These are phyloP conservation scores for Iodosphaeria phyllophila DNA, from an alignment of 2,329 filamentous ascomycete species.

Conservation along the genomic window DNA sequence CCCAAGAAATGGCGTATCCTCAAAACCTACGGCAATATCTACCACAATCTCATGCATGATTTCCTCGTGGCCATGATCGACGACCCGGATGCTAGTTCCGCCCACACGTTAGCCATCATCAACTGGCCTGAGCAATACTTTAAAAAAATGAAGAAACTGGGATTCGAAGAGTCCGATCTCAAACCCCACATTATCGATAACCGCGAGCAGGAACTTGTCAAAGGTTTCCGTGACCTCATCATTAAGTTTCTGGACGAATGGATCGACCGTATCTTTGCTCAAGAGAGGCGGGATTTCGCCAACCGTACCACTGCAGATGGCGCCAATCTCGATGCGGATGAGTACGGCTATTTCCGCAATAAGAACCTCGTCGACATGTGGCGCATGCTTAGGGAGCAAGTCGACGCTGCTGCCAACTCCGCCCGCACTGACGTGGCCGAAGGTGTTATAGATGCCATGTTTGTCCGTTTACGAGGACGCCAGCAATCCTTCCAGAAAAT, in stretches of 20 bases:
- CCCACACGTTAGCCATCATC: constrained; percentile 78
- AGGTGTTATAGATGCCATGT: constrained; percentile 92
- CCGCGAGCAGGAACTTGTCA: constrained; percentile 73
- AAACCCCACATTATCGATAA: constrained; percentile 78
- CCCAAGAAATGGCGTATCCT: constrained; percentile 95
- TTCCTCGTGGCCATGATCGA: constrained; percentile 72
- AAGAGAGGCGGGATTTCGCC: constrained; percentile 66
- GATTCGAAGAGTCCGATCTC: constrained; percentile 59
- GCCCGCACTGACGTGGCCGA: constrained; percentile 80
- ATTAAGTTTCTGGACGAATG: constrained; percentile 92
- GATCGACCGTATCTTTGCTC: constrained; percentile 80
- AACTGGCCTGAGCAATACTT: constrained; percentile 96
- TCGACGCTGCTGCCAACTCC: constrained; percentile 68
- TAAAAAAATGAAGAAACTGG: constrained; percentile 82
- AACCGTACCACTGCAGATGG: constrained; percentile 57
- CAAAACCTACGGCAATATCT: constrained; percentile 75
- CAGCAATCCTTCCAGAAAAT: constrained; percentile 78
- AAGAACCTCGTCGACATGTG: constrained; percentile 88
- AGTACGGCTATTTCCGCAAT: constrained; percentile 81
- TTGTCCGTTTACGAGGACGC: constrained; percentile 62
- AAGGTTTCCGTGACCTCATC: constrained; percentile 87
- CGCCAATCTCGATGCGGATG: constrained; percentile 64
- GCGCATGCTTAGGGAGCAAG: constrained; percentile 91
- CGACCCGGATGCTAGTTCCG: constrained; percentile 66
- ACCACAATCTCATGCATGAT: constrained; percentile 90